A percentile compares a stretch with the other conserved stretches of the same genome.
phyloP scores from a whole-genome alignment of 495 filamentous ascomycete species.

The Neurospora africana region DNA sequence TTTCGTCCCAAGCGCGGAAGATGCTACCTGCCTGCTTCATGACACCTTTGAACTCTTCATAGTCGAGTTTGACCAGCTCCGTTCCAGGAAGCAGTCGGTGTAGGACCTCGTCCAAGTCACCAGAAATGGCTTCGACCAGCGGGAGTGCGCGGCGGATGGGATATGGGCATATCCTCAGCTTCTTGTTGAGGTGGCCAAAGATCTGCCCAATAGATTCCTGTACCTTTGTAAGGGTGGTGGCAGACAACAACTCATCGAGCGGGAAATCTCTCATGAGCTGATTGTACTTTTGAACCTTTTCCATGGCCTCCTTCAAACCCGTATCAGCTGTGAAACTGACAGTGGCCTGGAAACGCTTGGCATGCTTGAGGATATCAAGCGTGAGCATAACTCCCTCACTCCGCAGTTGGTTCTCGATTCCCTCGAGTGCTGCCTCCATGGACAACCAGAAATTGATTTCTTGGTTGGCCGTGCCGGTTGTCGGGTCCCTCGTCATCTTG shows the following conservation, averaged over 20 bases:
- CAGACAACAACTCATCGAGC: slow-evolving; percentile 84
- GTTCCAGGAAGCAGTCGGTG: slow-evolving; percentile 77
- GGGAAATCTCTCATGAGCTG: slow-evolving; percentile 97
- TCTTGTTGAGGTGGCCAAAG: slow-evolving; percentile 91
- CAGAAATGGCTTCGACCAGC: slow-evolving; percentile 96
- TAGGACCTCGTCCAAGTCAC: slow-evolving; percentile 75
- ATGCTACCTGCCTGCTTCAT: slow-evolving; percentile 77
- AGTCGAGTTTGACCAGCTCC: slow-evolving; percentile 83
- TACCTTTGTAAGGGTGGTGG: slow-evolving; percentile 81
- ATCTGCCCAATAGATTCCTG: slow-evolving; percentile 79
- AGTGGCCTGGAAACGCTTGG: slow-evolving; percentile 92
- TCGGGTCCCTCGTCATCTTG: slow-evolving; percentile 79
- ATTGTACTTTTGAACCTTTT: slow-evolving; percentile 96
- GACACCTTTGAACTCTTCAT: slow-evolving; percentile 73
- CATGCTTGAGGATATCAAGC: slow-evolving; percentile 84
- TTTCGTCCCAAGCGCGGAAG: slow-evolving; percentile 88
- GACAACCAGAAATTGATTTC: slow-evolving; percentile 98
- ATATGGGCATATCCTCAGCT: slow-evolving; percentile 88
- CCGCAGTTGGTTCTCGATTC: slow-evolving; percentile 75
- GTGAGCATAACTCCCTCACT: slow-evolving; percentile 87
- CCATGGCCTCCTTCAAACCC: slow-evolving; percentile 85
- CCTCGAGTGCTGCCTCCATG: slow-evolving; percentile 84
- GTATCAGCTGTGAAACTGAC: slow-evolving; percentile 94
- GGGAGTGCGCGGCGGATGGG: slow-evolving; percentile 84
- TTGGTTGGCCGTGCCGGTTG: slow-evolving; percentile 81